Evolutionary conservation across 495 filamentous ascomycete species (phyloP).

Genomic region (Pseudevernia furfuracea): DNA sequence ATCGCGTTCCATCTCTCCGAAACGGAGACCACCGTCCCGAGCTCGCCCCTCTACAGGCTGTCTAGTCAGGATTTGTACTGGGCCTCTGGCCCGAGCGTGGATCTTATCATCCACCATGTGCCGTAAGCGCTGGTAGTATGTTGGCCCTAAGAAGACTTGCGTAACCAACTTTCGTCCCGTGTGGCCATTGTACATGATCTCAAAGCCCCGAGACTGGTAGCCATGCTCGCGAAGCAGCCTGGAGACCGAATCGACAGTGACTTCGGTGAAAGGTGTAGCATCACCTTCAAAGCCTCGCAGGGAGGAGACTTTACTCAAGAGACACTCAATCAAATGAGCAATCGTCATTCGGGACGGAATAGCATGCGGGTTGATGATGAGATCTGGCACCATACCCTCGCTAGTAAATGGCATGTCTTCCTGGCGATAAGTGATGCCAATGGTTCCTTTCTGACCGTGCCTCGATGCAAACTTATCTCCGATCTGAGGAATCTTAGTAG

Average conservation of each 20-base stretch:
- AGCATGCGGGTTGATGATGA: slow-evolving; percentile 99
- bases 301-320: slow-evolving; percentile 88
- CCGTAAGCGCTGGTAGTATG: slow-evolving; percentile 96
- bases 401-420: slow-evolving; percentile 98
- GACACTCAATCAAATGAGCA: slow-evolving; percentile 98
- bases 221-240: slow-evolving; percentile 80
- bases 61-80: slow-evolving; percentile 92
- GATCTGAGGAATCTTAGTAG: slow-evolving; percentile 96
- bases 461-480: slow-evolving; percentile 99
- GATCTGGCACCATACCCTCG: slow-evolving; percentile 83
- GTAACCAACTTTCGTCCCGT: slow-evolving; percentile 86
- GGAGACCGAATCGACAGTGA: slow-evolving; percentile 92
- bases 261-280: slow-evolving; percentile 95
- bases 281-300: slow-evolving; percentile 91
- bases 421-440: slow-evolving; percentile 93
- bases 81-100: slow-evolving; percentile 89
- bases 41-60: slow-evolving; percentile 99
- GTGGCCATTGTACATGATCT: slow-evolving; percentile 98
- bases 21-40: slow-evolving; percentile 93
- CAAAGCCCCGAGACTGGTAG: slow-evolving; percentile 94
- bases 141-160: slow-evolving; percentile 94
- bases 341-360: slow-evolving; percentile 99
- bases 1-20: slow-evolving; percentile 99
- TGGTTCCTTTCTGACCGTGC: slow-evolving; percentile 98
- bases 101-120: slow-evolving; percentile 99